These are phyloP conservation scores for Cordyceps cateniannulata DNA, from an alignment of 2,329 filamentous ascomycete genomes.

Conservation along the genomic window DNA sequence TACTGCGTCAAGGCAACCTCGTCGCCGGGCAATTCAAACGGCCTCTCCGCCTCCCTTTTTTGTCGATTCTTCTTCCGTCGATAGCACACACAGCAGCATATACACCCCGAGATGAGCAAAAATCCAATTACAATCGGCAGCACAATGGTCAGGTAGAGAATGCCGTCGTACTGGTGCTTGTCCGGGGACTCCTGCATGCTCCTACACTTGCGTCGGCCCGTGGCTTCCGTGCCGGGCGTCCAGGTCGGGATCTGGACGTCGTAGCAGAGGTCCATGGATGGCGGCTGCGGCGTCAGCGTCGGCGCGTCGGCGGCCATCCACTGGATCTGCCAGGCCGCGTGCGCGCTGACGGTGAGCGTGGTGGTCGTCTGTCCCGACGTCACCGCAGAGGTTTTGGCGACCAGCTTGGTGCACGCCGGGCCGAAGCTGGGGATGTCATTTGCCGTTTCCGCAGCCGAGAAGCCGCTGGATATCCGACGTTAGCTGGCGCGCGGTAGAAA, in stretches of 20 bases:
- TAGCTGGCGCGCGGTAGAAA: too few relatives aligned
- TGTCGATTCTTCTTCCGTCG: neutral
- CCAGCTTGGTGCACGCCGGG: conserved; percentile 1
- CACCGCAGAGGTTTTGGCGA: neutral
- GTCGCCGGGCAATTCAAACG: neutral
- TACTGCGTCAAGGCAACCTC: neutral
- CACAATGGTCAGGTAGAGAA: neutral
- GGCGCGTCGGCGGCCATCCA: neutral
- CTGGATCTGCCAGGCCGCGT: neutral
- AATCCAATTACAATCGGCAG: neutral
- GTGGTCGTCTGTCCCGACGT: neutral
- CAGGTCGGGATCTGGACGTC: conserved; percentile 1
- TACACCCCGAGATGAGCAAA: neutral
- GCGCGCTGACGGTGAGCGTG: neutral
- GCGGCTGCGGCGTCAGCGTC: neutral
- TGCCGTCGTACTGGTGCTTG: neutral
- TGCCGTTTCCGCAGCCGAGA: neutral
- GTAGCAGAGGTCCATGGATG: neutral
- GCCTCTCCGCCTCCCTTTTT: neutral
- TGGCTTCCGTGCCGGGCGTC: neutral
- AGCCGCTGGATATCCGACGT: neutral
- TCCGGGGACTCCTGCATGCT: neutral
- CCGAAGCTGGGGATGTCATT: neutral
- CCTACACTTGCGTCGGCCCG: neutral
- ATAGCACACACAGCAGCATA: conserved; percentile 4